These are phyloP conservation scores for Glarea lozoyensis DNA, from an alignment of 495 filamentous ascomycete genomes.

Conservation along the genomic window DNA sequence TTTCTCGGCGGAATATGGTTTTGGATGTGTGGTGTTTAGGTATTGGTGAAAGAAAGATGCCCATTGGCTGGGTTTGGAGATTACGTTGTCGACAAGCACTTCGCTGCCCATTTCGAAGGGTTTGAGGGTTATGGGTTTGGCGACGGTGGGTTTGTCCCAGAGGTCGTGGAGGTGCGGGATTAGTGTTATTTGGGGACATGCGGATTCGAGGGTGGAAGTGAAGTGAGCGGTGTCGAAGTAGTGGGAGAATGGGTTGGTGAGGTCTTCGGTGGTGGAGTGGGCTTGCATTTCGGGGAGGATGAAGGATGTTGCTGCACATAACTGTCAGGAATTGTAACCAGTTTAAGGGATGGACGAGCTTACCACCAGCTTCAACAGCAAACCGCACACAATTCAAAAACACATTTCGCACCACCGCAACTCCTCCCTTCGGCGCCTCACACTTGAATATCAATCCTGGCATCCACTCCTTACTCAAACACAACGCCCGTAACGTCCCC, in stretches of 20 bases:
- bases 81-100: constrained; percentile 5
- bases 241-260: constrained; percentile 24
- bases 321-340: not conserved
- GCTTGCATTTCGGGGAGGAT: constrained; percentile 34
- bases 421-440: constrained; percentile 21
- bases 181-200: constrained; percentile 31
- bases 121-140: not conserved
- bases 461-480: constrained; percentile 23
- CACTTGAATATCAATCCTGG: constrained; percentile 25
- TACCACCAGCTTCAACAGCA: constrained; percentile 37
- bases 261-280: constrained; percentile 24
- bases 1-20: not conserved
- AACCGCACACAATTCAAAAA: constrained; percentile 38
- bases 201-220: constrained; percentile 18
- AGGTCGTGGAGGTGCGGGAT: constrained; percentile 5
- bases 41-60: constrained; percentile 11
- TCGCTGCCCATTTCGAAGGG: not conserved
- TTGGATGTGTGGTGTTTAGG: constrained; percentile 3
- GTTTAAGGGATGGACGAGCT: not conserved
- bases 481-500: constrained; percentile 18
- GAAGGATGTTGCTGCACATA: constrained; percentile 28
- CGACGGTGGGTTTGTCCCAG: not conserved
- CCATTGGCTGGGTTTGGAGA: constrained; percentile 15
- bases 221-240: constrained; percentile 38
- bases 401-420: constrained; percentile 24